Evolutionary conservation across 2,329 filamentous ascomycete genomes (phyloP), one percentile per base, ranked within the genome.

Genomic region (Beauveria bassiana): DNA sequence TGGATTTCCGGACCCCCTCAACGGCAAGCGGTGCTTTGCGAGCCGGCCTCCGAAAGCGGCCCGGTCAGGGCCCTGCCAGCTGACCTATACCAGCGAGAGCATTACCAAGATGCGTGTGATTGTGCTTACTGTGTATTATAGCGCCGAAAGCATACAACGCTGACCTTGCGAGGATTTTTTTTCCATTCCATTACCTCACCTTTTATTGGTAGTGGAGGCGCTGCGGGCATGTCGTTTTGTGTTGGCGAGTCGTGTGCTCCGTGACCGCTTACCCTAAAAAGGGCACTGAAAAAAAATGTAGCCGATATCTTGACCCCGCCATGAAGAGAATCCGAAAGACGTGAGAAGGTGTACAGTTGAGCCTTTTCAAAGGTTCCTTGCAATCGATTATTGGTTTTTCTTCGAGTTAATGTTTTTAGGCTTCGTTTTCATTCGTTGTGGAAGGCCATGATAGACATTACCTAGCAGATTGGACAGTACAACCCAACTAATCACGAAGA

Each of bases 31-130:
- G 58, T 26, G 40, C 40, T 54, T 40, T 59, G 31, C 7, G 34
- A 53, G 50, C 58, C 43, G 58, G 28, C 58, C 60, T 62, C 60
- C 60, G 60, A 62, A 62, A 62, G 60, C 60, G 60, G 60, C 49
- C 60, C 24, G 46, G 53, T 26, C 47, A 57, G 26, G 28, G 51
- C 9, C 34, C 3, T 22, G 46, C 53, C 40, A 45, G 54, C 60
- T 53, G 60, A 52, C 60, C 60, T 62, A 62, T 62, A 57, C 60
- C 47, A 57, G 46, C 28, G 40, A 38, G 46, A 62, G 54, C 18
- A 62, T 62, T 62, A 62, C 54, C 46, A 62, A 62, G 38, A 40
- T 9, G 6, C n/a, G 42, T 20, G 42, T 61, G 42, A 43, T 16
- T 26, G 6, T 14, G 18, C 10, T 31, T 8, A 7, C 9, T 12